These are phyloP conservation scores for Kickxella alabastrina DNA, from an alignment of 192 early-diverging fungal species.

Conservation along the genomic window DNA sequence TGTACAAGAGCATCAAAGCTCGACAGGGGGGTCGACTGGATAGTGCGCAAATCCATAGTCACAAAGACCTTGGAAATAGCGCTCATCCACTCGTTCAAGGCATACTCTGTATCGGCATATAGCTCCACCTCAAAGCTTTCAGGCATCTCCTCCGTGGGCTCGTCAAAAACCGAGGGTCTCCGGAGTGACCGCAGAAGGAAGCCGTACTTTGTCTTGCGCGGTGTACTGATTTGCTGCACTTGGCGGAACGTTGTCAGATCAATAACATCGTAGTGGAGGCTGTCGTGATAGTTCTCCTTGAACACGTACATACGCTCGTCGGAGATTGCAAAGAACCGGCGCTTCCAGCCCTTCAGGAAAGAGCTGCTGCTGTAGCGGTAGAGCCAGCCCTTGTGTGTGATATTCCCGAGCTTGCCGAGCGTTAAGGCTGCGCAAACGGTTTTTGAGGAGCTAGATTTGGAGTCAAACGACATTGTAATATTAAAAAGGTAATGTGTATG, in stretches of 20 bases:
- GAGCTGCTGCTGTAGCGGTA: conserved; percentile 40
- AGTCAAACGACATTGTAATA: conserved; percentile 16
- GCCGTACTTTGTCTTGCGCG: conserved; percentile 41
- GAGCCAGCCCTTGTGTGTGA: conserved; percentile 41
- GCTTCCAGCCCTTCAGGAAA: conserved; percentile 38
- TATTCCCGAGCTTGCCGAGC: conserved; percentile 28
- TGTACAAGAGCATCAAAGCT: conserved; percentile 49
- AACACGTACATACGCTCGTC: conserved; percentile 49
- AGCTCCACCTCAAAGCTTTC: conserved; percentile 45
- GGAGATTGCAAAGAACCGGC: conserved; percentile 42
- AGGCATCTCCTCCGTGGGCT: conserved; percentile 10
- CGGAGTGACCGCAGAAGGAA: conserved; percentile 36
- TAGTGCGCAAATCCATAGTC: conserved; percentile 47
- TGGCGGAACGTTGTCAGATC: conserved; percentile 42
- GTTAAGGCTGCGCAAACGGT: conserved; percentile 29
- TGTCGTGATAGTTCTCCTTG: conserved; percentile 21
- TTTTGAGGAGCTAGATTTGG: conserved; percentile 25
- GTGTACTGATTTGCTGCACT: conserved; percentile 35
- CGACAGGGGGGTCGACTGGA: conserved; percentile 44
- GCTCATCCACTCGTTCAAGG: conserved; percentile 37
- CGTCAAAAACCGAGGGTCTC: conserved; percentile 45
- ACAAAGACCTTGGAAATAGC: conserved; percentile 46
- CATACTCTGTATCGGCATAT: conserved; percentile 32
- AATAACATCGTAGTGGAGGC: conserved; percentile 21
- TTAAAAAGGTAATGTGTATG: too few relatives aligned